These are phyloP conservation scores for Termitomyces bulborhizus DNA, from an alignment of 768 basidiomycete species.

Conservation along the genomic window DNA sequence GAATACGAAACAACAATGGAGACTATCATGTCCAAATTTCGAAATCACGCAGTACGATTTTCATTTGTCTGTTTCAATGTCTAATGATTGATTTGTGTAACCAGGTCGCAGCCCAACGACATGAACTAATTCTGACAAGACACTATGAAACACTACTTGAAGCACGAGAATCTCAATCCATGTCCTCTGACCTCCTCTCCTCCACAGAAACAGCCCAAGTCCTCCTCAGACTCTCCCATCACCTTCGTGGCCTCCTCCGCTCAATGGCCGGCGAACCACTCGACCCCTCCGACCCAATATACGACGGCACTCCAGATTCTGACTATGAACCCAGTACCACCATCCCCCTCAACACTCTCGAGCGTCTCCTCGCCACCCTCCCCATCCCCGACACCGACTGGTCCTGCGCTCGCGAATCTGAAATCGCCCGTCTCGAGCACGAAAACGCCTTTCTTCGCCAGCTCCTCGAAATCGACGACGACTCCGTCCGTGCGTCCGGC, in stretches of 20 bases:
- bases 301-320: too few relatives aligned
- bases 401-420: slow-evolving; percentile 81
- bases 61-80: too few relatives aligned
- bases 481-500: slow-evolving; percentile 44
- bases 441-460: slow-evolving; percentile 81
- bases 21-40: slow-evolving; percentile 94
- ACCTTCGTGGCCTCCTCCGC: slow-evolving; percentile 66
- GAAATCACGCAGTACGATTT: slow-evolving; percentile 55
- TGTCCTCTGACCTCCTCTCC: slow-evolving; percentile 49
- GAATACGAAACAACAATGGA: slow-evolving; percentile 96
- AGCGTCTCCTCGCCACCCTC: slow-evolving; percentile 36
- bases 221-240: slow-evolving; percentile 64
- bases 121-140: slow-evolving; percentile 78
- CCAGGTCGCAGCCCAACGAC: slow-evolving; percentile 86
- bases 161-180: slow-evolving; percentile 51
- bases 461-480: slow-evolving; percentile 68
- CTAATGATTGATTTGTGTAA: too few relatives aligned
- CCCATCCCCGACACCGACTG: slow-evolving; percentile 48
- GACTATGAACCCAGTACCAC: slow-evolving; percentile 28
- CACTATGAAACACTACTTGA: slow-evolving; percentile 86
- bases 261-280: slow-evolving; percentile 60
- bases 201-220: slow-evolving; percentile 58
- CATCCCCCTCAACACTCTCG: slow-evolving; percentile 34
- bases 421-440: slow-evolving; percentile 72
- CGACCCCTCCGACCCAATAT: slow-evolving; percentile 15